These are phyloP conservation scores for Stephanodiscus triporus DNA, from an alignment of 108 stramenopile genomes.

Conservation along the genomic window DNA sequence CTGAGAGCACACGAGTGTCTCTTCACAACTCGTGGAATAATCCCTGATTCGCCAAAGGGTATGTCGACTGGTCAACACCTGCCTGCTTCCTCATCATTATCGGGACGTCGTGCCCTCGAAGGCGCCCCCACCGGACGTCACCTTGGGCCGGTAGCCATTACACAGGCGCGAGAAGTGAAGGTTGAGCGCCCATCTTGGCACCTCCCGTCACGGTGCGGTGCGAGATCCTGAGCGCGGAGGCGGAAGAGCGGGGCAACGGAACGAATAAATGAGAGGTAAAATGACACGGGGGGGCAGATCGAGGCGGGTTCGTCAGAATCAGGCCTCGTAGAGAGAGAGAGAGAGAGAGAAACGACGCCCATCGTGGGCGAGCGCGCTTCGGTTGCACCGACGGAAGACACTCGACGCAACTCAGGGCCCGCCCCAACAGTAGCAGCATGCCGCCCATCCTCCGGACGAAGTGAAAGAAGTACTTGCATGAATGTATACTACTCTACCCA, in stretches of 20 bases:
- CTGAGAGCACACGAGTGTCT: no score
- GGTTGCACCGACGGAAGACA: no score
- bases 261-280: not conserved
- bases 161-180: constrained; percentile 19
- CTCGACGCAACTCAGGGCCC: no score
- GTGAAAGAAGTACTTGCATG: no score
- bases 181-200: constrained; percentile 27
- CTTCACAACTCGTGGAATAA: constrained; percentile 14
- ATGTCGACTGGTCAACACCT: constrained; percentile 24
- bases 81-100: no score
- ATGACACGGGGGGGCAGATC: not conserved
- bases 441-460: no score
- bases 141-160: constrained; percentile 31
- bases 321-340: no score
- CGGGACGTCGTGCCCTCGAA: constrained; percentile 12
- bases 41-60: constrained; percentile 28
- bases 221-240: constrained; percentile 14
- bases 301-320: not conserved
- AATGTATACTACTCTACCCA: no score
- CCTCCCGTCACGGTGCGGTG: constrained; percentile 22
- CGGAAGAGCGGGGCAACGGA: not conserved
- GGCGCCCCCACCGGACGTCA: constrained; percentile 3
- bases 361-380: no score
- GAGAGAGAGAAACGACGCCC: no score
- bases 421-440: no score